Evolutionary conservation across 148 eudicot species (phyloP).

Genomic region (Rhododendron ferrugineum): DNA sequence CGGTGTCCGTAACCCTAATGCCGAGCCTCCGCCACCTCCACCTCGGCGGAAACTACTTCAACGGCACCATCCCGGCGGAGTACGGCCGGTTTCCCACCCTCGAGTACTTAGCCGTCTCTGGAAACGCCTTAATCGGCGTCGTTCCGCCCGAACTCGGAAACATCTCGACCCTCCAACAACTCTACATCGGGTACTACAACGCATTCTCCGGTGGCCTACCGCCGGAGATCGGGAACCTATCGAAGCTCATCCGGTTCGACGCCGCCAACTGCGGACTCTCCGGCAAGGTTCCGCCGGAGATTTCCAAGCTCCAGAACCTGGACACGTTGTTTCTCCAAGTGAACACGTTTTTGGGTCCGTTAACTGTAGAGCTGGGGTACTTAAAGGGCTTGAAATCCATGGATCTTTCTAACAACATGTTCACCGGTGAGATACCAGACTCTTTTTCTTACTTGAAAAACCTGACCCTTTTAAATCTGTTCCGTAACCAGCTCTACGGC

Average conservation of each 20-base stretch:
- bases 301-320: slow-evolving; percentile 59
- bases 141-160: slow-evolving; percentile 72
- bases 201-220: slow-evolving; percentile 57
- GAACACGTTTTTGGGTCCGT: slow-evolving; percentile 50
- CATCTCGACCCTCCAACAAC: slow-evolving; percentile 46
- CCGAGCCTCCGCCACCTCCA: slow-evolving; percentile 52
- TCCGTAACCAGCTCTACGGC: slow-evolving; percentile 76
- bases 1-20: slow-evolving; percentile 30
- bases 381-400: slow-evolving; percentile 64
- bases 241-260: slow-evolving; percentile 50
- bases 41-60: slow-evolving; percentile 75
- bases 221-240: slow-evolving; percentile 63
- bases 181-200: slow-evolving; percentile 82
- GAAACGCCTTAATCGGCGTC: slow-evolving; percentile 59
- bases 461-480: slow-evolving; percentile 64
- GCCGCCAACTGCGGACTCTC: slow-evolving; percentile 81
- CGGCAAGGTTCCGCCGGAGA: slow-evolving; percentile 69
- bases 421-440: slow-evolving; percentile 67
- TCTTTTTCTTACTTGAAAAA: slow-evolving; percentile 48
- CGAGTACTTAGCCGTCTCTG: slow-evolving; percentile 81
- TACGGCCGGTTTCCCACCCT: slow-evolving; percentile 56
- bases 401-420: slow-evolving; percentile 78
- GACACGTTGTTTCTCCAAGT: slow-evolving; percentile 85
- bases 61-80: slow-evolving; percentile 64
- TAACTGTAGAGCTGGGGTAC: slow-evolving; percentile 52